Conservation (phyloP, 495 filamentous ascomycete genomes). For the Penicillium soppii region DNA sequence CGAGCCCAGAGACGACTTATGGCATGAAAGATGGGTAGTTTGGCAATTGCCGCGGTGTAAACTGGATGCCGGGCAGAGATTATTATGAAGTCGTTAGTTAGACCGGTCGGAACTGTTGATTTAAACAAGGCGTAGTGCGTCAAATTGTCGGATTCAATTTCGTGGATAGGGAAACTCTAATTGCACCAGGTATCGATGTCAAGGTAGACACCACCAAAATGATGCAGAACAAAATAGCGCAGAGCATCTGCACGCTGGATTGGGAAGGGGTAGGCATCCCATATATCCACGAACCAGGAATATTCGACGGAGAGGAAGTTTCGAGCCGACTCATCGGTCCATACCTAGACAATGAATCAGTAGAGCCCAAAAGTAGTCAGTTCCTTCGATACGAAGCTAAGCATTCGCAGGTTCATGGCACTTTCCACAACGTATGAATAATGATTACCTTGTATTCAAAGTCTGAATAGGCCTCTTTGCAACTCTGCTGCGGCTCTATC, state of each 20-base stretch:
- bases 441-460: constrained; percentile 13
- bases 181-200: constrained; percentile 54
- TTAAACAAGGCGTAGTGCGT: constrained; percentile 9
- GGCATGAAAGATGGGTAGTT: constrained; percentile 1
- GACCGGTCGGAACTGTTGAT: constrained; percentile 5
- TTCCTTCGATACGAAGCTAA: neutral
- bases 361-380: neutral
- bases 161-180: neutral
- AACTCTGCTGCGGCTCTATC: constrained; percentile 9
- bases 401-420: neutral
- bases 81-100: constrained; percentile 10
- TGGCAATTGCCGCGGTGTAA: constrained; percentile 1
- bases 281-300: constrained; percentile 69
- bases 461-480: constrained; percentile 6
- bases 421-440: neutral
- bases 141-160: neutral
- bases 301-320: constrained; percentile 61
- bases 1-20: constrained; percentile 7
- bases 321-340: constrained; percentile 14
- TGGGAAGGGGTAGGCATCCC: constrained; percentile 60
- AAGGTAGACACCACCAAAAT: constrained; percentile 72
- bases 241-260: constrained; percentile 69
- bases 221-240: constrained; percentile 65
- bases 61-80: constrained; percentile 1
- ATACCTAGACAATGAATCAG: constrained; percentile 8